Conservation (phyloP, 169 alveolate species). For the Plasmodium gonderi region DNA sequence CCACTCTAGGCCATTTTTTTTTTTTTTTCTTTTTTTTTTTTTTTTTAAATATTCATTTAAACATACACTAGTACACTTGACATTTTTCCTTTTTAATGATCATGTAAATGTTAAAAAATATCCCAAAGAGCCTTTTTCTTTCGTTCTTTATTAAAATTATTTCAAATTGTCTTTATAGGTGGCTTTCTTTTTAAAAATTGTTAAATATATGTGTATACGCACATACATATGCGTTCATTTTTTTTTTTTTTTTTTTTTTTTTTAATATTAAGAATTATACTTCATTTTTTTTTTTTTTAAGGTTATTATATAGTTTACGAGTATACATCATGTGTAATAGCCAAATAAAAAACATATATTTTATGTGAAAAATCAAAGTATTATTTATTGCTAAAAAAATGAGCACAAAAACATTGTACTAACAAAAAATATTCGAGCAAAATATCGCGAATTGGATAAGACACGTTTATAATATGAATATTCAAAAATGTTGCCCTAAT, state of each 20-base stretch:
- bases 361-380: background rate
- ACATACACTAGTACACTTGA: background rate
- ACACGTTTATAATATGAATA: too few relatives aligned
- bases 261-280: background rate
- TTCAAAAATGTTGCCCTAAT: too few relatives aligned
- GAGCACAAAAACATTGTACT: background rate
- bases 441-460: too few relatives aligned
- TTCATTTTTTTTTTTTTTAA: background rate
- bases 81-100: background rate
- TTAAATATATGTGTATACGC: background rate
- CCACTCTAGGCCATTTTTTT: background rate
- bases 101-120: background rate
- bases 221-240: background rate
- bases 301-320: background rate
- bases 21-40: slow-evolving; percentile 7
- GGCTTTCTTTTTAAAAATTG: background rate
- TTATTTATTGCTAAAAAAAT: background rate
- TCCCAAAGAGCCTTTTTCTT: background rate
- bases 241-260: background rate
- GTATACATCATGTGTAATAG: background rate
- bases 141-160: background rate
- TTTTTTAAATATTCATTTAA: slow-evolving; percentile 9
- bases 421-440: background rate
- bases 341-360: background rate
- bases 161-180: background rate